A percentile compares a stretch with the other conserved stretches of the same genome.
Conservation (phyloP, 2,329 filamentous ascomycete genomes). For the Epichloe aotearoae region DNA sequence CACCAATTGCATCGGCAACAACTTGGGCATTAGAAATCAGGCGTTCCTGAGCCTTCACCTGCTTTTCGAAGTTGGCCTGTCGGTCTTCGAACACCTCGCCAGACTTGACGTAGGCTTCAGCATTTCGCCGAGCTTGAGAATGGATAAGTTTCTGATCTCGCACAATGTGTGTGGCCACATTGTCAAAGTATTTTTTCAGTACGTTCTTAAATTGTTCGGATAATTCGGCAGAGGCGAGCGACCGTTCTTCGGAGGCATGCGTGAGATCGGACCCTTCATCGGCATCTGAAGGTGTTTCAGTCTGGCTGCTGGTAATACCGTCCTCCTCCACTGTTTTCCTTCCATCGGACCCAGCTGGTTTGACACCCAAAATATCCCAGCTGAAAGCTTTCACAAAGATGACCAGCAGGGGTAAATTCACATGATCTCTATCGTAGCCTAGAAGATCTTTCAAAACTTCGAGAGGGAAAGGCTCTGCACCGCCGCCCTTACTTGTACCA, state of each 20-base stretch:
- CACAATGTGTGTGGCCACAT: conserved; percentile 76
- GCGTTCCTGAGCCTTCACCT: conserved; percentile 83
- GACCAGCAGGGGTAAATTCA: conserved; percentile 81
- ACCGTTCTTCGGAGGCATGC: conserved; percentile 48
- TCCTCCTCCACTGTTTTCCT: conserved; percentile 76
- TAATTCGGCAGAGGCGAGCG: conserved; percentile 58
- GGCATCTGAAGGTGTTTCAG: conserved; percentile 28
- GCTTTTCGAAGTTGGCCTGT: conserved; percentile 89
- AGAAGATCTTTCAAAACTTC: conserved; percentile 97
- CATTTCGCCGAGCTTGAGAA: conserved; percentile 82
- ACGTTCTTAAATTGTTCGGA: conserved; percentile 80
- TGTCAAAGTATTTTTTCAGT: conserved; percentile 81
- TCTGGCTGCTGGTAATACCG: conserved; percentile 43
- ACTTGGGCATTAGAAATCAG: conserved; percentile 82
- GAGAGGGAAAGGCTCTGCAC: conserved; percentile 81
- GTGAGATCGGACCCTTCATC: conserved; percentile 32
- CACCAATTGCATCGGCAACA: conserved; percentile 74
- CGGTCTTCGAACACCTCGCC: conserved; percentile 97
- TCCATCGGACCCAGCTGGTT: conserved; percentile 56
- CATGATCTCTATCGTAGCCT: conserved; percentile 83
- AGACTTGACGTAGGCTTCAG: conserved; percentile 95
- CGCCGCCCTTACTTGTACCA: conserved; percentile 42
- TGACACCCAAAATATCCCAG: conserved; percentile 87
- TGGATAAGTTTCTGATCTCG: conserved; percentile 86
- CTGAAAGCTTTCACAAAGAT: conserved; percentile 92